Evolutionary conservation across 768 basidiomycete genomes (phyloP).

Genomic region (Galerina marginata): DNA sequence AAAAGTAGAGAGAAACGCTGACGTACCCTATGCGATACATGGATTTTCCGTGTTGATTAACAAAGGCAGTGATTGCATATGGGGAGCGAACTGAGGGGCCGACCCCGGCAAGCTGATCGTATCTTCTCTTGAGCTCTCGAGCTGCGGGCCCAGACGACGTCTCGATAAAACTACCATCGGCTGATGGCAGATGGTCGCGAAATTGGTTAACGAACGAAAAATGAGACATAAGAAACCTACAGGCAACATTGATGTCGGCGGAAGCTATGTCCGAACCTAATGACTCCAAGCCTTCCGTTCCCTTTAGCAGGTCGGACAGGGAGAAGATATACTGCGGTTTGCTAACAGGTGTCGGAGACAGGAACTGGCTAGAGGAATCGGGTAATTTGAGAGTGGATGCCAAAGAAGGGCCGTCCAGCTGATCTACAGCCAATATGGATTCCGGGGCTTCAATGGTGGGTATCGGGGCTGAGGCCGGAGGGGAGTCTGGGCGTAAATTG

Average conservation of each 20-base stretch:
- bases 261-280: slow-evolving; percentile 55
- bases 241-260: slow-evolving; percentile 64
- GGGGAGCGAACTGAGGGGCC: slow-evolving; percentile 73
- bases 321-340: slow-evolving; percentile 49
- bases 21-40: slow-evolving; percentile 82
- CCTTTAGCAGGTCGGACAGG: slow-evolving; percentile 47
- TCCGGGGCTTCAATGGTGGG: slow-evolving; percentile 30
- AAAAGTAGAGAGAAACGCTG: slow-evolving; percentile 4
- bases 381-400: slow-evolving; percentile 32
- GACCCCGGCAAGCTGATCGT: slow-evolving; percentile 73
- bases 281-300: slow-evolving; percentile 40
- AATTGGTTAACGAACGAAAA: slow-evolving; percentile 10
- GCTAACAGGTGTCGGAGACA: slow-evolving; percentile 50
- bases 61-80: slow-evolving; percentile 81
- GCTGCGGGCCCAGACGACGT: slow-evolving; percentile 80
- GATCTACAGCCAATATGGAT: slow-evolving; percentile 26
- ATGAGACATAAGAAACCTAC: slow-evolving; percentile 43
- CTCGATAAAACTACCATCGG: slow-evolving; percentile 80
- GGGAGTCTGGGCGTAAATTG: slow-evolving; percentile 34
- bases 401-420: slow-evolving; percentile 26
- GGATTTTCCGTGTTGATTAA: slow-evolving; percentile 80
- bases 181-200: slow-evolving; percentile 35
- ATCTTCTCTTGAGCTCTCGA: slow-evolving; percentile 75
- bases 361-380: slow-evolving; percentile 32
- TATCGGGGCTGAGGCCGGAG: slow-evolving; percentile 28